These are phyloP conservation scores for Populus hybrid DNA, from an alignment of 441 rosid genomes.

Conservation along the genomic window DNA sequence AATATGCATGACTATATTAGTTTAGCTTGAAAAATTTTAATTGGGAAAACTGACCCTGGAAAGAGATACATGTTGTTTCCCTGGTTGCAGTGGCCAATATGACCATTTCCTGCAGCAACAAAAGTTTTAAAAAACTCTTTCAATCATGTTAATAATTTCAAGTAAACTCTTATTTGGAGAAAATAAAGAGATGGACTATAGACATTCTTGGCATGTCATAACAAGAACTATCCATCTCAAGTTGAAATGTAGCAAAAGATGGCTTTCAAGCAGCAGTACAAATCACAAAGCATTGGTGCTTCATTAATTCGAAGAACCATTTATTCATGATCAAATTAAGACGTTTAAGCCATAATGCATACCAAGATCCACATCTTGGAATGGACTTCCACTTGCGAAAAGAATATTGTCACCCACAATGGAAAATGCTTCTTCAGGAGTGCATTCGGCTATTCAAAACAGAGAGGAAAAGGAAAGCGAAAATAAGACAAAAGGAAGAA, in stretches of 20 bases:
- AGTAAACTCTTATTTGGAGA: conserved; percentile 3
- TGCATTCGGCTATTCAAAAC: conserved; percentile 81
- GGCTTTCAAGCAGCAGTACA: background rate
- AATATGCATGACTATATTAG: conserved; percentile 1
- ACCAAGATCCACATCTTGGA: conserved; percentile 87
- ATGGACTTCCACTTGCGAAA: conserved; percentile 99
- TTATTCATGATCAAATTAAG: background rate
- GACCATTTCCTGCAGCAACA: conserved; percentile 65
- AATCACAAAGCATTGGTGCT: background rate
- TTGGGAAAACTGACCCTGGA: conserved; percentile 74
- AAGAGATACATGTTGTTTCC: conserved; percentile 99
- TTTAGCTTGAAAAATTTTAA: conserved; percentile 1
- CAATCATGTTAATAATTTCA: background rate
- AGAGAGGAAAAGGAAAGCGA: background rate
- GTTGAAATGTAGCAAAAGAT: conserved; percentile 3
- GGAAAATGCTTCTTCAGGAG: conserved; percentile 93
- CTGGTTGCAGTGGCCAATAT: conserved; percentile 91
- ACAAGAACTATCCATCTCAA: background rate
- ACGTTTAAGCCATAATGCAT: conserved; percentile 26
- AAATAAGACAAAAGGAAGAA: background rate
- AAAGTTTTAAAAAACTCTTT: conserved; percentile 17
- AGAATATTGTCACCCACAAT: conserved; percentile 87
- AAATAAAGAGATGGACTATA: background rate
- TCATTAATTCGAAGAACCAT: background rate
- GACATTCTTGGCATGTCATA: background rate